phyloP scores from a whole-genome alignment of 208 protist genomes.

The Acanthamoeba sp. region DNA sequence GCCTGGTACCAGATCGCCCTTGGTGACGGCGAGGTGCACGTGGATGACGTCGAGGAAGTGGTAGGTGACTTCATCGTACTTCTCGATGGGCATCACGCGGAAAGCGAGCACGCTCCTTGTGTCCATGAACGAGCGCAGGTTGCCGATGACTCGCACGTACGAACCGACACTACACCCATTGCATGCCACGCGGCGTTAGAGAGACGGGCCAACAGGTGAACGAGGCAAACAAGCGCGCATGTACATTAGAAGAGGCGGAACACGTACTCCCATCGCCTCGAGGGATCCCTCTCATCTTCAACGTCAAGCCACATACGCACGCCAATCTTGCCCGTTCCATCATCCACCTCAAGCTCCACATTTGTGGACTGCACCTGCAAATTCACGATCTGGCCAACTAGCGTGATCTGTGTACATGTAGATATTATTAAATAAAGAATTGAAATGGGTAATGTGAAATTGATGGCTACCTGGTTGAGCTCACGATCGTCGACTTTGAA shows the following conservation, averaged over 20 bases:
- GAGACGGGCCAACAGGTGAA: not conserved
- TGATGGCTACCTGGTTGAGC: conserved; percentile 47
- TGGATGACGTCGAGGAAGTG: conserved; percentile 63
- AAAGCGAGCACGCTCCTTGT: conserved; percentile 32
- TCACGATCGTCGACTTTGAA: conserved; percentile 47
- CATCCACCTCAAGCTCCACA: conserved; percentile 54
- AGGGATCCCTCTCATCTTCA: not conserved
- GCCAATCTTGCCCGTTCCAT: conserved; percentile 32
- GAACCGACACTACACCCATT: not conserved
- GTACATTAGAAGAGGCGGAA: no score
- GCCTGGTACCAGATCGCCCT: not conserved
- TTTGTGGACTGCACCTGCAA: conserved; percentile 53
- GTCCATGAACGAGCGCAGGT: conserved; percentile 69
- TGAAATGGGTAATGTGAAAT: not conserved
- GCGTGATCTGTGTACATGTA: not conserved
- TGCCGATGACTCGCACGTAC: conserved; percentile 62
- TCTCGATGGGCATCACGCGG: conserved; percentile 3
- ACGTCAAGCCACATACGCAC: conserved; percentile 63
- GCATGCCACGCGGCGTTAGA: not conserved
- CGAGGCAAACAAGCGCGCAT: no score
- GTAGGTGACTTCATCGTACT: conserved; percentile 42
- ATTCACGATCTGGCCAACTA: conserved; percentile 61
- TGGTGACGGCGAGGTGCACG: conserved; percentile 23
- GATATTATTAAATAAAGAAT: not conserved
- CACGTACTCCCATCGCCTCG: not conserved